Evolutionary conservation across 1,284 basidiomycete species (phyloP).

Genomic region (Paramarasmius palmivorus): DNA sequence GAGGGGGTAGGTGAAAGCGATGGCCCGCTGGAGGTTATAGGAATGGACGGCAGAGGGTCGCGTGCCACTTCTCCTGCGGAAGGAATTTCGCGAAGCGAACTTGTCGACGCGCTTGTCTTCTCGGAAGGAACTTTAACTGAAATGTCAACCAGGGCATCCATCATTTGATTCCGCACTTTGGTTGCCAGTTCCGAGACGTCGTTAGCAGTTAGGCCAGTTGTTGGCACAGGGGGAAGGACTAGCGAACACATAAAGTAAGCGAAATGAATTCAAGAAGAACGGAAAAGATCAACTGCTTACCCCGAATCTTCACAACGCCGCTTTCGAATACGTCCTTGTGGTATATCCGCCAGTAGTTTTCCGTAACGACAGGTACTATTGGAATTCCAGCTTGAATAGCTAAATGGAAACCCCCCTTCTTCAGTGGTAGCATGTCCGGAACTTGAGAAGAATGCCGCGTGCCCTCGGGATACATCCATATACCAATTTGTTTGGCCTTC

Average conservation of each 20-base stretch:
- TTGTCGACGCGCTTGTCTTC: slow-evolving; percentile 19
- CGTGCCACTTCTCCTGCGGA: slow-evolving; percentile 2
- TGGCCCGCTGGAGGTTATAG: neutral
- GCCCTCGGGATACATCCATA: slow-evolving; percentile 94
- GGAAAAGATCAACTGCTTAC: slow-evolving; percentile 49
- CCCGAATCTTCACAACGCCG: slow-evolving; percentile 81
- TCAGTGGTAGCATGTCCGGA: slow-evolving; percentile 82
- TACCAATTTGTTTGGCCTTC: slow-evolving; percentile 72
- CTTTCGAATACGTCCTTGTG: slow-evolving; percentile 75
- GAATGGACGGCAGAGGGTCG: neutral
- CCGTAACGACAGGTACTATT: slow-evolving; percentile 89
- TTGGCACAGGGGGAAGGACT: slow-evolving; percentile 82
- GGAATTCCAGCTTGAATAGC: slow-evolving; percentile 89
- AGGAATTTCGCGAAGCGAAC: neutral
- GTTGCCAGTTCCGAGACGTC: slow-evolving; percentile 67
- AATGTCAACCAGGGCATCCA: slow-evolving; percentile 66
- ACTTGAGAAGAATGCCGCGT: slow-evolving; percentile 77
- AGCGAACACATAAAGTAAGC: slow-evolving; percentile 11
- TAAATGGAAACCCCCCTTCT: slow-evolving; percentile 98
- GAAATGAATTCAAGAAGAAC: slow-evolving; percentile 4
- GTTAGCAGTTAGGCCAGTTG: slow-evolving; percentile 61
- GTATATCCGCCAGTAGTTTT: slow-evolving; percentile 92
- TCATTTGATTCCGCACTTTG: slow-evolving; percentile 73
- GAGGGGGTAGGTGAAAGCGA: neutral
- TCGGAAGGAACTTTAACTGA: slow-evolving; percentile 45